Base-by-base conservation (phyloP, 2,329 filamentous ascomycete species). In the Aspergillaceae sp. region DNA sequence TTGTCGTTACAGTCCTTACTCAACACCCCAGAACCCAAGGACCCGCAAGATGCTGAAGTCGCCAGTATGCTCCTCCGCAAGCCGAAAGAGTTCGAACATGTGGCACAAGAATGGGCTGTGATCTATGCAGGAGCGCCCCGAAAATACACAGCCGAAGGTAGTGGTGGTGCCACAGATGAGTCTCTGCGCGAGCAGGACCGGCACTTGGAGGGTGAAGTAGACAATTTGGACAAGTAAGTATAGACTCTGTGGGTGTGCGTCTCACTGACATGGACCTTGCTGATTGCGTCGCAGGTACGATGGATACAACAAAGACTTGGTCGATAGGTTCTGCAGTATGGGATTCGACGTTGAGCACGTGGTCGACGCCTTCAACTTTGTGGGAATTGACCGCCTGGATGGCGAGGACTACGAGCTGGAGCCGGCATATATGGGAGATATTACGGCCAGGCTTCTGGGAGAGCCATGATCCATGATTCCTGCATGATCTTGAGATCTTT, bases 41-140 rank as follows among this genome's bases (percentile, higher is more conserved):
- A 98, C 55, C 92, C 92, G 0, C 92, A 98, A 71, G 92, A 98
- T 61, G 90, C 90, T 35, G 88, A 96, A 66, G 92, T 97, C 1
- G 92, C 92, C 27, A 82, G 79, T 59, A 94, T 96, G 87, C 76
- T 97, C 60, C 75, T 94, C 49, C 78, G 83, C 2, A 79, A 86
- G 41, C 88, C 87, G 0, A 80, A 86, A 41, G 80, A 82, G 47
- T 97, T 96, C 60, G 82, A 86, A 45, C 77, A 81, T 52, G 84
- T 86, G 54, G 92, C 92, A 1, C 82, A 89, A 51, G 86, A 96
- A 54, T 98, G 92, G 92, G 87, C 92, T 3, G 80, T 94, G 40
- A 78, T 80, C 56, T 80, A 90, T 64, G 92, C 91, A 1, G 81
- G 83, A 30, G 92, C 92, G 10, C 86, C 86, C 1, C 71, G 70